These are phyloP conservation scores for Daldinia grandis DNA, from an alignment of 495 filamentous ascomycete genomes.

Conservation along the genomic window DNA sequence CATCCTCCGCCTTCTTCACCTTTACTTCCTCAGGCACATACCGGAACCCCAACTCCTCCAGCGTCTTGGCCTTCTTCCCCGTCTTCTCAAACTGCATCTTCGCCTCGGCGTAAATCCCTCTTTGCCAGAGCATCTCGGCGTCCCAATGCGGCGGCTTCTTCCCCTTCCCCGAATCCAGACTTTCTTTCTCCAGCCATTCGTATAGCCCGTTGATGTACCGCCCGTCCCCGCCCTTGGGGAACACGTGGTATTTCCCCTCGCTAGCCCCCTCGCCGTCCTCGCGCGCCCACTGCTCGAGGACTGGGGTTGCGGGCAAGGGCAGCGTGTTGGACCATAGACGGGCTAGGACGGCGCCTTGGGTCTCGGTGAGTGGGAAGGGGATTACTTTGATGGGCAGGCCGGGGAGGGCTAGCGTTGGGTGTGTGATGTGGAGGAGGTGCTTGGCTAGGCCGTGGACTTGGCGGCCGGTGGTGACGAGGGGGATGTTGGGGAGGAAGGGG, in stretches of 20 bases:
- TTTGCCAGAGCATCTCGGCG: slow-evolving; percentile 68
- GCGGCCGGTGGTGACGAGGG: slow-evolving; percentile 72
- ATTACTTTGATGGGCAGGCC: slow-evolving; percentile 80
- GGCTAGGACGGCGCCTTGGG: slow-evolving; percentile 79
- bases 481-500: slow-evolving; percentile 70
- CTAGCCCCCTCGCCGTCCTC: slow-evolving; percentile 46
- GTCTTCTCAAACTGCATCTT: slow-evolving; percentile 57
- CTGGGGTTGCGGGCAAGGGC: slow-evolving; percentile 63
- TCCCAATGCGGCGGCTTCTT: slow-evolving; percentile 75
- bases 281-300: slow-evolving; percentile 71
- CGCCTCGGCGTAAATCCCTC: slow-evolving; percentile 52
- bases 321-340: slow-evolving; percentile 77
- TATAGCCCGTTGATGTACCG: slow-evolving; percentile 79
- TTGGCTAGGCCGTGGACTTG: slow-evolving; percentile 73
- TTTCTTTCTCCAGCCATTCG: slow-evolving; percentile 56
- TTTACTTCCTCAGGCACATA: slow-evolving; percentile 39
- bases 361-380: slow-evolving; percentile 81
- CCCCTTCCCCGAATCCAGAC: slow-evolving; percentile 41
- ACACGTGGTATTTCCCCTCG: slow-evolving; percentile 63
- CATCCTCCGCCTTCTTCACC: not conserved
- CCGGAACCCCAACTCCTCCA: slow-evolving; percentile 55
- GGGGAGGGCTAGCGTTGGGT: slow-evolving; percentile 82
- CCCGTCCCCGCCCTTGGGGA: slow-evolving; percentile 71
- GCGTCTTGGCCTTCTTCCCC: slow-evolving; percentile 52
- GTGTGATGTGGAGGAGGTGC: slow-evolving; percentile 77